A percentile compares a stretch with the other conserved stretches of the same genome.
phyloP scores from a whole-genome alignment of 805 yeast species.

The Myxozyma neotropica region DNA sequence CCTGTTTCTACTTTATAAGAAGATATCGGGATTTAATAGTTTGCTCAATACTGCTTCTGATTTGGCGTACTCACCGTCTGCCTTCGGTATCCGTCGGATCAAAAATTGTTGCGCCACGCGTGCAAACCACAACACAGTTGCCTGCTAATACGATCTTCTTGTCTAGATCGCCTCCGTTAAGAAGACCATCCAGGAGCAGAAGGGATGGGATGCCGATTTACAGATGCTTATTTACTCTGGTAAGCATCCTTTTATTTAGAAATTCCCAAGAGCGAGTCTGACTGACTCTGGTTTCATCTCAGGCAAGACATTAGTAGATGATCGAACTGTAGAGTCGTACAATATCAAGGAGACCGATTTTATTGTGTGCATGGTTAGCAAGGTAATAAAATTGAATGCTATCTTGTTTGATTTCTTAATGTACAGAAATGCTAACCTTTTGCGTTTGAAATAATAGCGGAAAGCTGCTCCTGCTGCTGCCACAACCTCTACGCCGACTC shows the following conservation, averaged over 20 bases:
- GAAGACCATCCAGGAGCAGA: slow-evolving; percentile 66
- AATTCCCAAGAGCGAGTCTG: too few relatives aligned
- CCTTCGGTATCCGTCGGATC: not conserved
- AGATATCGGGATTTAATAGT: not conserved
- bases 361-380: slow-evolving; percentile 87
- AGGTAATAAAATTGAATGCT: slow-evolving; percentile 35
- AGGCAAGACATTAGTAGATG: slow-evolving; percentile 84
- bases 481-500: slow-evolving; percentile 18
- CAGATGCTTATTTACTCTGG: slow-evolving; percentile 91
- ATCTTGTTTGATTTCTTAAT: not conserved
- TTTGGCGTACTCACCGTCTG: too few relatives aligned
- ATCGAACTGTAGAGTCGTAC: slow-evolving; percentile 67
- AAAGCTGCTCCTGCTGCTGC: slow-evolving; percentile 30
- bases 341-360: slow-evolving; percentile 82
- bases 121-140: not conserved
- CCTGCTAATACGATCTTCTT: not conserved
- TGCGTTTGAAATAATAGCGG: not conserved
- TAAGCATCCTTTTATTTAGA: slow-evolving; percentile 25
- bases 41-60: not conserved
- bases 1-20: too few relatives aligned
- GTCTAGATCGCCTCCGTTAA: slow-evolving; percentile 63
- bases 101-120: not conserved
- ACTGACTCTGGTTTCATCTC: slow-evolving; percentile 3
- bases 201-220: slow-evolving; percentile 69
- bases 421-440: too few relatives aligned